Evolutionary conservation across 495 filamentous ascomycete species (phyloP), one percentile per base, ranked within the genome.

Genomic region (Mytilinidion resinicola): DNA sequence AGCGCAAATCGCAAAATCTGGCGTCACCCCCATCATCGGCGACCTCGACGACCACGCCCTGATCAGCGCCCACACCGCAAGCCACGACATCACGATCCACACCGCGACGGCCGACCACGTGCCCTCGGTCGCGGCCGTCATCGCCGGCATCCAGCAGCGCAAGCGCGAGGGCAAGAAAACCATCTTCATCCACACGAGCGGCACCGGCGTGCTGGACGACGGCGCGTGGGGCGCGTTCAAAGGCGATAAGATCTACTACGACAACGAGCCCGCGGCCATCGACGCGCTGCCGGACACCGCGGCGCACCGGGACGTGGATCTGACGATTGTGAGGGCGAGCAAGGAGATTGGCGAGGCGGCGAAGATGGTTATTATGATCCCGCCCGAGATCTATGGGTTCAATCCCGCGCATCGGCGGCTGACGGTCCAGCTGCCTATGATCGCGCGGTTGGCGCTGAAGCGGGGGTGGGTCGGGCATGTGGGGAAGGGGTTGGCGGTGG

Each of bases 171-270:
- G 64, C 1, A 58, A 61, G 12, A 46, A 44, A 10, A 69, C 67
- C 5, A 74, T 71, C 54, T 75, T 66, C 64, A 75, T 77, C 53
- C 74, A 76, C 46, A 76, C 74, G 14, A 70, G 68, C 15, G 73
- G 72, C 3, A 67, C 71, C 11, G 48, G 56, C 11, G 53, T 65
- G 0, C 46, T 74, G 0, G 62, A 59, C 0, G 71, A 74, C 51
- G 33, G 42, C 0, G 51, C 64, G 2, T 8, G 12, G 7, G 63
- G 66, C 12, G 34, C 36, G 35, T 64, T 58, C 12, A 70, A 69
- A 36, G 62, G 53, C 10, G 65, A 72, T 9, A 72, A 65, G 37
- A 61, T 76, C 11, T 77, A 70, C 58, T 49, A 63, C 44, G 73
- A 76, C 51, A 59, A 68, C 17, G 19, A 54, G 0, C 60, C 61